Conservation (phyloP, 2,329 filamentous ascomycete genomes). For the Colletotrichum sp. region DNA sequence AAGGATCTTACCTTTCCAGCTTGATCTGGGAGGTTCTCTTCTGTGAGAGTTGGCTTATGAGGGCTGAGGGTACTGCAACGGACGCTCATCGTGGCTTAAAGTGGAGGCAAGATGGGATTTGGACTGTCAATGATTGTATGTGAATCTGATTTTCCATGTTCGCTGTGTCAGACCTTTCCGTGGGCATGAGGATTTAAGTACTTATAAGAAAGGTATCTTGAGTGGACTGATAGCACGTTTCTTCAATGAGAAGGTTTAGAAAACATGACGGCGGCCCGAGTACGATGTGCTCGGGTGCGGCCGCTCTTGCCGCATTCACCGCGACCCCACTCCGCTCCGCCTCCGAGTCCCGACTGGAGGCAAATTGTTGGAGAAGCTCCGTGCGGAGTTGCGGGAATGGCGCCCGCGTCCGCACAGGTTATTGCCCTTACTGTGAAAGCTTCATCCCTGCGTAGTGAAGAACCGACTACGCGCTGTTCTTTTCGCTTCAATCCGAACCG, state of each 20-base stretch:
- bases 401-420: background rate
- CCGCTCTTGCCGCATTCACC: background rate
- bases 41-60: background rate
- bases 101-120: background rate
- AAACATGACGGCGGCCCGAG: background rate
- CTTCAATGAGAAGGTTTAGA: background rate
- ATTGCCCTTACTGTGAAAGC: background rate
- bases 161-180: background rate
- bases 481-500: background rate
- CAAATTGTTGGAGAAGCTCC: background rate
- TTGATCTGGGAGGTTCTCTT: background rate
- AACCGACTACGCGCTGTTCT: accelerated
- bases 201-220: accelerated
- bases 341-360: background rate
- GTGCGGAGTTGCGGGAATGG: background rate
- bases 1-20: accelerated
- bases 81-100: background rate
- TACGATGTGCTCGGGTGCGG: background rate
- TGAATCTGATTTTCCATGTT: background rate
- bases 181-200: background rate
- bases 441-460: background rate
- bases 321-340: background rate
- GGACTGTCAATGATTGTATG: background rate
- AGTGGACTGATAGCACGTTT: background rate
- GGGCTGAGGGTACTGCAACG: background rate